Percentiles rank a stretch among this genome's conserved stretches.
Conservation (phyloP, 768 basidiomycete species). For the Arthromyces matolae region DNA sequence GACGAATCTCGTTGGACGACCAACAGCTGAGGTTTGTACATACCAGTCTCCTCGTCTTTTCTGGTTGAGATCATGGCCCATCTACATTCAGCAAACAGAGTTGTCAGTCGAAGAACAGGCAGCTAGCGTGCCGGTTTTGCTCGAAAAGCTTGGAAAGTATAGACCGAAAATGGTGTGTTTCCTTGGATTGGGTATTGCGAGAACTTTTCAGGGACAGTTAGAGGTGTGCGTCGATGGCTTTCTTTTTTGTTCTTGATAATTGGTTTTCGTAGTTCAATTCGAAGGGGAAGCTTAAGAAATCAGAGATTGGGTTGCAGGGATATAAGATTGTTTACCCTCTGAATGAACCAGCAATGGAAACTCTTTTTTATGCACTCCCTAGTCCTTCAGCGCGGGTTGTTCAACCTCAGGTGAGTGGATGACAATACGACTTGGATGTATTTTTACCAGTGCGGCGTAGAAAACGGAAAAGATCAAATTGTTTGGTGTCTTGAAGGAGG, state of each 20-base stretch:
- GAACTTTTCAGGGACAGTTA: constrained; percentile 29
- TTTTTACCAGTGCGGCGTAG: not conserved
- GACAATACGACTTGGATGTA: not conserved
- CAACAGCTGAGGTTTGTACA: constrained; percentile 48
- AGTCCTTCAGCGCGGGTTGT: constrained; percentile 76
- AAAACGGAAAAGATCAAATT: constrained; percentile 11
- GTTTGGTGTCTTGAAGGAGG: constrained; percentile 6
- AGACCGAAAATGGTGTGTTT: constrained; percentile 73
- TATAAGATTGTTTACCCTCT: constrained; percentile 41
- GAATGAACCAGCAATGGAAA: constrained; percentile 35
- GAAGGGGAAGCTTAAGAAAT: constrained; percentile 9
- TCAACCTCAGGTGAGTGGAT: constrained; percentile 55
- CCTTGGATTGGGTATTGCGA: constrained; percentile 66
- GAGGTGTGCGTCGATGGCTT: constrained; percentile 16
- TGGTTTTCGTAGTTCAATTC: too few species aligned
- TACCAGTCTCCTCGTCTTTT: not conserved
- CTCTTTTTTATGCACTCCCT: constrained; percentile 71
- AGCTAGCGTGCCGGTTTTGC: constrained; percentile 51
- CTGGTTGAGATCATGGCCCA: not conserved
- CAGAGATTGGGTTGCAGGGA: constrained; percentile 38
- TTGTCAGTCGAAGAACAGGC: constrained; percentile 50
- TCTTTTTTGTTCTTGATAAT: not conserved
- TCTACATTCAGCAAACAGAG: constrained; percentile 44
- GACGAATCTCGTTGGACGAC: constrained; percentile 75
- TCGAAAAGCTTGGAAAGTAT: constrained; percentile 53